These are phyloP conservation scores for Podospora conica DNA, from an alignment of 495 filamentous ascomycete genomes.

Conservation along the genomic window DNA sequence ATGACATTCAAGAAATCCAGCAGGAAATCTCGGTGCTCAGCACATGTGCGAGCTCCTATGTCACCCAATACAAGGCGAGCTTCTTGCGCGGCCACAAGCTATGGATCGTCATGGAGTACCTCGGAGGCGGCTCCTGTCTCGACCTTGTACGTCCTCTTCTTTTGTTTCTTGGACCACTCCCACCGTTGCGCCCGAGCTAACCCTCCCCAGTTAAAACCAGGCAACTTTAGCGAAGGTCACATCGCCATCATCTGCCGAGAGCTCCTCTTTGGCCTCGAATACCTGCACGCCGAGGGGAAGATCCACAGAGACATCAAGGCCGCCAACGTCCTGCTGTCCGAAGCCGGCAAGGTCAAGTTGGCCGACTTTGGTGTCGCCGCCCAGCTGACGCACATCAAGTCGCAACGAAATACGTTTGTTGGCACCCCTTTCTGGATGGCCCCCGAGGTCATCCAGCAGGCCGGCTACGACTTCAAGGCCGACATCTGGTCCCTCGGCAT, in stretches of 20 bases:
- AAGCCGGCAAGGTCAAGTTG: slow-evolving; percentile 88
- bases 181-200: slow-evolving; percentile 13
- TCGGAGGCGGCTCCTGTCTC: slow-evolving; percentile 87
- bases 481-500: slow-evolving; percentile 98
- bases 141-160: slow-evolving; percentile 59
- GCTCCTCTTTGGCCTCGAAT: slow-evolving; percentile 83
- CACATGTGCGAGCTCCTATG: slow-evolving; percentile 86
- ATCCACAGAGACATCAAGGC: slow-evolving; percentile 98
- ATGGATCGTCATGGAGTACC: slow-evolving; percentile 99
- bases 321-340: slow-evolving; percentile 81
- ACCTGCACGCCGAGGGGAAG: slow-evolving; percentile 90
- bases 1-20: slow-evolving; percentile 96
- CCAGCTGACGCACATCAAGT: slow-evolving; percentile 95
- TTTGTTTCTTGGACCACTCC: background rate
- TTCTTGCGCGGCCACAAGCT: slow-evolving; percentile 91
- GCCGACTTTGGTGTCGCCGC: slow-evolving; percentile 98
- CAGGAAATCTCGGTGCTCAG: slow-evolving; percentile 94
- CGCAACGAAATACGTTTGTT: slow-evolving; percentile 97
- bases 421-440: slow-evolving; percentile 99
- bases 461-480: slow-evolving; percentile 94
- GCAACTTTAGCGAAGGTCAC: slow-evolving; percentile 79
- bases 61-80: slow-evolving; percentile 94
- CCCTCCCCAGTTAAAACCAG: slow-evolving; percentile 74
- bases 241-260: slow-evolving; percentile 94
- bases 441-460: slow-evolving; percentile 94